These are phyloP conservation scores for Venustampulla echinocandica DNA, from an alignment of 495 filamentous ascomycete genomes.

Conservation along the genomic window DNA sequence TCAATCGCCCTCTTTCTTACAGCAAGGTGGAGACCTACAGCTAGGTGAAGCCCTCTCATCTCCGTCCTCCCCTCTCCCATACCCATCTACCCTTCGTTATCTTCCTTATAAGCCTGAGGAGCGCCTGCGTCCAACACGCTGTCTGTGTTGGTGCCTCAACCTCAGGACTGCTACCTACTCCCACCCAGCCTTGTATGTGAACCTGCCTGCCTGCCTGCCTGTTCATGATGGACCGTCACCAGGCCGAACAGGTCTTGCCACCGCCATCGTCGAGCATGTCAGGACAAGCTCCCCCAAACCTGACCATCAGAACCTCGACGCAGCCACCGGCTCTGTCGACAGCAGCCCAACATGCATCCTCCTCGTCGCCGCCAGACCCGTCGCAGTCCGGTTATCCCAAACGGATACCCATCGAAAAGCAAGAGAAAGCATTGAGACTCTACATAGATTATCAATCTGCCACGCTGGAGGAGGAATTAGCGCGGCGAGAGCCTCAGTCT, in stretches of 20 bases:
- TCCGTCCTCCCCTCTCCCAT: background rate
- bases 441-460: slow-evolving; percentile 6
- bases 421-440: slow-evolving; percentile 13
- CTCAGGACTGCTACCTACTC: no score
- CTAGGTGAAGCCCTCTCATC: no score
- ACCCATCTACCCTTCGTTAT: background rate
- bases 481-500: slow-evolving; percentile 4
- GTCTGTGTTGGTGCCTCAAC: background rate
- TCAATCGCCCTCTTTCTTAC: background rate
- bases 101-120: background rate
- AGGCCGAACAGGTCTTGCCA: no score
- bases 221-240: no score
- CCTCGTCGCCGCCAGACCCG: background rate
- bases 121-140: background rate
- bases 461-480: slow-evolving; percentile 3
- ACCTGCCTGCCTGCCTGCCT: no score
- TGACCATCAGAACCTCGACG: slow-evolving; percentile 1
- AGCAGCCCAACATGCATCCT: background rate
- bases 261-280: background rate
- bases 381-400: slow-evolving; percentile 12
- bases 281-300: background rate
- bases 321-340: background rate
- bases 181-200: no score
- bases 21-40: no score
- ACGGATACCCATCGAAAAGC: slow-evolving; percentile 16